Percentiles rank a stretch among this genome's conserved stretches.
Conservation (phyloP, 2,329 filamentous ascomycete species). For the Neurospora sp. region DNA sequence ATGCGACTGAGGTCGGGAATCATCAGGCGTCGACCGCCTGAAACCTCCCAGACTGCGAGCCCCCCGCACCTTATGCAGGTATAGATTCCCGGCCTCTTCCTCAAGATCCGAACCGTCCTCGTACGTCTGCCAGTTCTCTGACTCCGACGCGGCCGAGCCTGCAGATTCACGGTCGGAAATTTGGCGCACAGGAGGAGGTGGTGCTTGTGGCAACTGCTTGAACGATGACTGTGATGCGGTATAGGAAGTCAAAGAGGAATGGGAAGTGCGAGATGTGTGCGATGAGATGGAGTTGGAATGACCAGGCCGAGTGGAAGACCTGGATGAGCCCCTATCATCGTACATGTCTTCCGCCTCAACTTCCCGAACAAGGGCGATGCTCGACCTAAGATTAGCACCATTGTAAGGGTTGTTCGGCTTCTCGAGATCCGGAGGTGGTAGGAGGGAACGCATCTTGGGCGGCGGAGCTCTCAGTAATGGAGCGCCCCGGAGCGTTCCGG, state of each 20-base stretch:
- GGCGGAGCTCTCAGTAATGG: slow-evolving; percentile 58
- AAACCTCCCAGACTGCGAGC: slow-evolving; percentile 46
- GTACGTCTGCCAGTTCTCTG: slow-evolving; percentile 97
- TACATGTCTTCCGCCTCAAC: slow-evolving; percentile 77
- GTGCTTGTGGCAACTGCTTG: slow-evolving; percentile 21
- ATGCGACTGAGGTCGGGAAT: slow-evolving; percentile 35
- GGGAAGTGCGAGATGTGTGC: slow-evolving; percentile 27
- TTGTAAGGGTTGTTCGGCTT: slow-evolving; percentile 40
- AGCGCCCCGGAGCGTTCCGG: slow-evolving; percentile 42
- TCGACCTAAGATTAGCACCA: slow-evolving; percentile 36
- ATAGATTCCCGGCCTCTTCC: slow-evolving; percentile 64
- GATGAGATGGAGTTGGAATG: slow-evolving; percentile 24
- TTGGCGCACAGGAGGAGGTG: slow-evolving; percentile 44
- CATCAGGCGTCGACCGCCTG: slow-evolving; percentile 26
- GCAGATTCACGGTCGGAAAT: slow-evolving; percentile 66
- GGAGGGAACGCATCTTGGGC: slow-evolving; percentile 83
- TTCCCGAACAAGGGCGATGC: slow-evolving; percentile 41
- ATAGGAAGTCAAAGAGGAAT: slow-evolving; percentile 23
- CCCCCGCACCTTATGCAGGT: slow-evolving; percentile 68
- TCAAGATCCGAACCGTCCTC: slow-evolving; percentile 74
- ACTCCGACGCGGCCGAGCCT: slow-evolving; percentile 69
- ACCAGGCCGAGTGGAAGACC: slow-evolving; percentile 11
- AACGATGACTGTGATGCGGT: not conserved
- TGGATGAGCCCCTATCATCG: slow-evolving; percentile 43
- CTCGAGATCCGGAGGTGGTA: slow-evolving; percentile 39